phyloP scores from a whole-genome alignment of 257 asterid species.

The Lycium barbarum region DNA sequence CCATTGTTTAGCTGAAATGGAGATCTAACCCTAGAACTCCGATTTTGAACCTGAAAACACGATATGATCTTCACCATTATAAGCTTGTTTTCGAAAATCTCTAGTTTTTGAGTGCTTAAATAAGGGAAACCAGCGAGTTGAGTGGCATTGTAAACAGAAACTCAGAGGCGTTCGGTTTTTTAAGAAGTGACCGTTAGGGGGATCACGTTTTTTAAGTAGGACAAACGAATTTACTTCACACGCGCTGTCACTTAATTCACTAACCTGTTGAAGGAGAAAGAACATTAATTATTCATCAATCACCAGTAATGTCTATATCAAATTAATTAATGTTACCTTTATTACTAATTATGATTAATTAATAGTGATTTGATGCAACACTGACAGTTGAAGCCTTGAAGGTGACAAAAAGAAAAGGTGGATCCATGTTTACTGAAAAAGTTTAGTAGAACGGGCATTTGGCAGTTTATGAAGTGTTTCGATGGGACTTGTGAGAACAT shows the following conservation, averaged over 20 bases:
- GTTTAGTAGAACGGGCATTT: neutral
- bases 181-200: conserved; percentile 20
- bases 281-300: neutral
- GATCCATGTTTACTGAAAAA: neutral
- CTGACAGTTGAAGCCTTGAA: neutral
- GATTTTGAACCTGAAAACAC: conserved; percentile 31
- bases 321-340: neutral
- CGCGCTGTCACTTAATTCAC: neutral
- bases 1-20: conserved; percentile 41
- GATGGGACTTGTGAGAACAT: neutral
- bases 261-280: neutral
- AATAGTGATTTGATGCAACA: neutral
- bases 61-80: conserved; percentile 48
- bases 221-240: neutral
- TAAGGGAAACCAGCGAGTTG: neutral
- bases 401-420: neutral
- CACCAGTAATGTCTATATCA: neutral
- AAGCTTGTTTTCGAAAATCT: neutral
- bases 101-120: neutral
- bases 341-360: neutral
- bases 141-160: conserved; percentile 10
- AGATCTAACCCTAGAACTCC: conserved; percentile 33
- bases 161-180: conserved; percentile 17
- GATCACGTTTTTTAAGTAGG: conserved; percentile 3
- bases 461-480: conserved; percentile 9